Conservation (phyloP, 129 eudicot species). For the Ambrosia artemisiifolia region DNA sequence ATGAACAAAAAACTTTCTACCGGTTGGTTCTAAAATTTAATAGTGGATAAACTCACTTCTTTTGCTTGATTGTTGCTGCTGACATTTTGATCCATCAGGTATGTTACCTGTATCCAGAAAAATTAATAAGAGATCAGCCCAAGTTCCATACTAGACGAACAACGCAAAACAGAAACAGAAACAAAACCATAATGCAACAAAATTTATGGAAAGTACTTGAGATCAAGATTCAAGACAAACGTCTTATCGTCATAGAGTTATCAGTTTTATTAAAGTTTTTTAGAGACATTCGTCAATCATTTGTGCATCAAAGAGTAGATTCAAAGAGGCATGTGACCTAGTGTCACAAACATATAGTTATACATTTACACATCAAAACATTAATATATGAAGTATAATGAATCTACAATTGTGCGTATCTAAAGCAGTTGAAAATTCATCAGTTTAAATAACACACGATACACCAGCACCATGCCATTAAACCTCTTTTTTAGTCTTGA, state of each 20-base stretch:
- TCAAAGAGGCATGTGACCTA: background rate
- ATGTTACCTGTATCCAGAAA: slow-evolving; percentile 13
- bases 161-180: background rate
- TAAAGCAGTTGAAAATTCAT: background rate
- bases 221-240: background rate
- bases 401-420: background rate
- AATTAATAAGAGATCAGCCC: background rate
- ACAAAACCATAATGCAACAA: background rate
- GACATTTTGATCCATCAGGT: background rate
- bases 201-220: background rate
- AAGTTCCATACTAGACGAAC: background rate
- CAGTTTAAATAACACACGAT: background rate
- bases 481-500: background rate
- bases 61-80: slow-evolving; percentile 7
- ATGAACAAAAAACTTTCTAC: slow-evolving; percentile 14
- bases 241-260: background rate
- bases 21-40: background rate
- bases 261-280: background rate
- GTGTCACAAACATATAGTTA: background rate
- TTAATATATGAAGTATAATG: too few relatives aligned
- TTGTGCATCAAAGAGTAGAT: background rate
- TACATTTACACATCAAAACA: background rate
- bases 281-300: background rate
- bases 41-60: background rate
- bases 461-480: background rate